Evolutionary conservation across 208 protist genomes (phyloP), one percentile per base, ranked within the genome.

Genomic region (Naegleria gruberi): DNA sequence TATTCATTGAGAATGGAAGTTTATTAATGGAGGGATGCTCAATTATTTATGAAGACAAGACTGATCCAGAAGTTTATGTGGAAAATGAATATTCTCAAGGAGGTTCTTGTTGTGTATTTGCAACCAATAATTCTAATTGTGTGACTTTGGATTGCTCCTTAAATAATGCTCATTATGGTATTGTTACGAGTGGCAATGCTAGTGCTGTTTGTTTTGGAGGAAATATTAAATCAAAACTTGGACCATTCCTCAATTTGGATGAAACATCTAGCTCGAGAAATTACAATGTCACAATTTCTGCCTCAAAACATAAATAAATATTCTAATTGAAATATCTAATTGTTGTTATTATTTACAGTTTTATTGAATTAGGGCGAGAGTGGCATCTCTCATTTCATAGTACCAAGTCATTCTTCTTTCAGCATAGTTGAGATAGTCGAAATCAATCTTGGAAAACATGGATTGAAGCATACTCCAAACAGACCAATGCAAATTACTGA

Each of bases 341-440:
- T 55, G 15, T 55, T 55, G 5, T 55, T 55, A 5, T 19, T 55
- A 5, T 19, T 55, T 15, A 55, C 15, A 15, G 30, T 65, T 65
- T 23, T 30, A 65, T 55, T 5, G 15, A 55, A 55, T 55, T 10
- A 65, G 51, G 30, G 51, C 15, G 12, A 65, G 51, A 4, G 51
- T 65, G 15, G 15, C 81, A 84, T 87, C 83, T 55, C n/a, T 46
- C 1, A 45, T 55, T 55, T 34, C 5, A 37, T 87, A 88, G 42
- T 65, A 88, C 45, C 23, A 88, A 19, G 34, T 12, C 41, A 65
- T 65, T 42, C 37, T 88, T 65, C 43, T 57, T 19, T 65, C 37
- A 73, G 37, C 84, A 88, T 88, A 88, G 6, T 57, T 19, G 6
- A 88, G 37, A 65, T 65, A 88, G 65, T 88, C n/a, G 65, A 88